Conservation (phyloP, 768 basidiomycete species). For the Hortiboletus flavorubellus region DNA sequence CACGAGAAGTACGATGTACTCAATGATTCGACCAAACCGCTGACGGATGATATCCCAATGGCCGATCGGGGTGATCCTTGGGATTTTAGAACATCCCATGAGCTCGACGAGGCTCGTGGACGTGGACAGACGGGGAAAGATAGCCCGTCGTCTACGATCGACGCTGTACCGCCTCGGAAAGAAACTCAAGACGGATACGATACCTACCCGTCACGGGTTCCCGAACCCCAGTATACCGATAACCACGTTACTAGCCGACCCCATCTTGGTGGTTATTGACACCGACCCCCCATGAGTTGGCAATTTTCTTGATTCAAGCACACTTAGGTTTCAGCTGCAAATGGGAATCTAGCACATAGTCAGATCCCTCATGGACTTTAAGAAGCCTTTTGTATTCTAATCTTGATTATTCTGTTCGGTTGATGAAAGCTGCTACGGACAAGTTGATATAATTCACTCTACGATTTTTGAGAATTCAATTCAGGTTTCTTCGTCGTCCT, state of each 20-base stretch:
- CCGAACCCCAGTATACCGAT: constrained; percentile 32
- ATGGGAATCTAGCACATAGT: neutral
- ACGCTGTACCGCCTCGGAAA: constrained; percentile 46
- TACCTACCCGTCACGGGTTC: constrained; percentile 24
- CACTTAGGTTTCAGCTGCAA: neutral
- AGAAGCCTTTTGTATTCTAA: constrained; percentile 2
- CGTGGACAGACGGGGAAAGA: constrained; percentile 51
- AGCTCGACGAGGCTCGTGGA: constrained; percentile 33
- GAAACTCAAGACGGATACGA: constrained; percentile 36
- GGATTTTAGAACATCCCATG: constrained; percentile 55
- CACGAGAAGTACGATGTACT: constrained; percentile 77
- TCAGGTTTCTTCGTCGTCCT: constrained; percentile 17
- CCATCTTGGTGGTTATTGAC: constrained; percentile 47
- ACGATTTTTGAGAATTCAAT: neutral
- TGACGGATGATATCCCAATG: constrained; percentile 61
- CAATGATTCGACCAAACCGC: constrained; percentile 53
- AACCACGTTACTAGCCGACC: constrained; percentile 29
- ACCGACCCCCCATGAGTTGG: neutral
- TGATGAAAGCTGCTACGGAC: neutral
- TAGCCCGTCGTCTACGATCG: constrained; percentile 59
- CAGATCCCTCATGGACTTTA: constrained; percentile 9
- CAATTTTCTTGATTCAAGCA: neutral
- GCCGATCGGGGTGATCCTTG: constrained; percentile 65
- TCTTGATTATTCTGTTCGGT: neutral
- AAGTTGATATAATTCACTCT: neutral